These are phyloP conservation scores for Neoascochyta sp. DNA, from an alignment of 2,329 filamentous ascomycete genomes.

Conservation along the genomic window DNA sequence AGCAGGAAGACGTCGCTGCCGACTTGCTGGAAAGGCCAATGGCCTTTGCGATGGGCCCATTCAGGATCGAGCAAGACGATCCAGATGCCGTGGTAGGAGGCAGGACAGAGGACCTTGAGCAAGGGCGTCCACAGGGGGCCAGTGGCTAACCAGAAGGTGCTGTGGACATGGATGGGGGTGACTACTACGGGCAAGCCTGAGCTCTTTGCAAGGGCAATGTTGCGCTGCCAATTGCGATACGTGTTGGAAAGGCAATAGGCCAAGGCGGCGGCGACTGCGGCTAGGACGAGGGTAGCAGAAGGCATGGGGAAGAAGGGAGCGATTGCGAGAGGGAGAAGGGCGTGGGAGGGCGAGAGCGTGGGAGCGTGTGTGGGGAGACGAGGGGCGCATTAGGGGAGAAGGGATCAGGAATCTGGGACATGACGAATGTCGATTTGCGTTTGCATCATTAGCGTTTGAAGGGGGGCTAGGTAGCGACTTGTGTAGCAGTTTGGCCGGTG, in stretches of 20 bases:
- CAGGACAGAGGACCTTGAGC: slow-evolving; percentile 52
- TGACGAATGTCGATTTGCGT: too few species aligned
- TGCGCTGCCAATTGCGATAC: slow-evolving; percentile 39
- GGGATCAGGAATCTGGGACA: too few species aligned
- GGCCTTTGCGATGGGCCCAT: slow-evolving; percentile 56
- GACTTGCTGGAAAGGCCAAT: slow-evolving; percentile 56
- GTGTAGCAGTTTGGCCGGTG: too few species aligned
- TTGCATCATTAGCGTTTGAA: too few species aligned
- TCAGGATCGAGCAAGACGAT: slow-evolving; percentile 61
- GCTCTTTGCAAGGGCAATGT: slow-evolving; percentile 44
- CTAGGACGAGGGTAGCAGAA: slow-evolving; percentile 18
- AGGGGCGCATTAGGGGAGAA: too few species aligned
- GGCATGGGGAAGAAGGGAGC: slow-evolving; percentile 2
- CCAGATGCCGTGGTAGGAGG: slow-evolving; percentile 55
- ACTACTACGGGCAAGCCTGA: slow-evolving; percentile 46
- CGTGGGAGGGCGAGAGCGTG: too few species aligned
- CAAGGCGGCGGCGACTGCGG: slow-evolving; percentile 26
- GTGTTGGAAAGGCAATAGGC: slow-evolving; percentile 30
- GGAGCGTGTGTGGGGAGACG: too few species aligned
- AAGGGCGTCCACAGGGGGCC: slow-evolving; percentile 54
- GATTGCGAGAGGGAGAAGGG: too few species aligned
- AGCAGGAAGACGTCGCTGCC: slow-evolving; percentile 61
- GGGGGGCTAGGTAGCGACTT: too few species aligned
- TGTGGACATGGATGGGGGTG: slow-evolving; percentile 47
- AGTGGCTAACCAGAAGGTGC: slow-evolving; percentile 55